phyloP scores from a whole-genome alignment of 164 flowering plant genomes.

The Nymphaea colorata region DNA sequence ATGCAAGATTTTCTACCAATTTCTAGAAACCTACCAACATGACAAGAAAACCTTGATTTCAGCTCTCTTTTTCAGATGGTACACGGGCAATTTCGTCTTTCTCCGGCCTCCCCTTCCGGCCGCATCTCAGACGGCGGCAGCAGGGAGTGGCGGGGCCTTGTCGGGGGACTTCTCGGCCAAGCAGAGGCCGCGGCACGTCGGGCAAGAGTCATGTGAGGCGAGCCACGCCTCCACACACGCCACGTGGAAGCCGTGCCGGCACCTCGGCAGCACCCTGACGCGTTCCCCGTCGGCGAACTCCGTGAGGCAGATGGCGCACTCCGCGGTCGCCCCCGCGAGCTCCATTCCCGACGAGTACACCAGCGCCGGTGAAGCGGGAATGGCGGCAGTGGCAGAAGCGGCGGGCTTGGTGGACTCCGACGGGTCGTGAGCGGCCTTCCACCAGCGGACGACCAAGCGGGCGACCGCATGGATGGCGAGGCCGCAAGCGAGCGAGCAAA shows the following conservation, averaged over 20 bases:
- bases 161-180: neutral
- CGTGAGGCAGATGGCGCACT: constrained; percentile 44
- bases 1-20: no score
- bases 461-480: neutral
- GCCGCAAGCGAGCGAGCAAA: neutral
- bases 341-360: constrained; percentile 10
- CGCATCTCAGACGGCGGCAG: no score
- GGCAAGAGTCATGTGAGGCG: constrained; percentile 28
- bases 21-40: no score
- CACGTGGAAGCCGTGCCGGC: constrained; percentile 45
- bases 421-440: neutral
- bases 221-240: constrained; percentile 38
- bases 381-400: neutral
- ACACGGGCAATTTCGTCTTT: no score
- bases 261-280: constrained; percentile 28
- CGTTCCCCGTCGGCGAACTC: constrained; percentile 42
- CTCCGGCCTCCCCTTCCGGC: no score
- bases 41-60: no score
- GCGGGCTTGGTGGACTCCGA: neutral
- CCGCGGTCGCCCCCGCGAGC: constrained; percentile 21
- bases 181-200: constrained; percentile 29
- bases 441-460: neutral
- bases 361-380: neutral
- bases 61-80: no score
- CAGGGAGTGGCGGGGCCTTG: no score